Evolutionary conservation across 805 yeast species (phyloP).

Genomic region (Ogataea polymorpha): DNA sequence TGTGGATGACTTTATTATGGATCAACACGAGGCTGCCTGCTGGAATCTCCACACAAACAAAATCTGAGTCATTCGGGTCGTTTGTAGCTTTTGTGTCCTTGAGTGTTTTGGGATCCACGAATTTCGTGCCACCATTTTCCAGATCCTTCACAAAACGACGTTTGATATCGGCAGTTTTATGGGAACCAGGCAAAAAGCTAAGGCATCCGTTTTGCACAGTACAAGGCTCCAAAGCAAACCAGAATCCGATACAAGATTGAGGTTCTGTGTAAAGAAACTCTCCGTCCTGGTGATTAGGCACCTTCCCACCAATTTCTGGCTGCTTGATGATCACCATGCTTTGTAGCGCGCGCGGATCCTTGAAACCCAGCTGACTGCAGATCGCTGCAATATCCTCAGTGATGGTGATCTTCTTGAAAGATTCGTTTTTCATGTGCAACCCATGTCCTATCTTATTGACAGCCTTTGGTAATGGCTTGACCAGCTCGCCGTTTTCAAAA

Average conservation of each 20-base stretch:
- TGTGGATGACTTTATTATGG: conserved; percentile 68
- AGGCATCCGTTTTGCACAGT: conserved; percentile 65
- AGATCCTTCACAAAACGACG: conserved; percentile 61
- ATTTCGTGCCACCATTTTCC: conserved; percentile 55
- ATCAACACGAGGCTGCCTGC: conserved; percentile 73
- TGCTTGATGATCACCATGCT: conserved; percentile 80
- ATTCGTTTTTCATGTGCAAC: conserved; percentile 53
- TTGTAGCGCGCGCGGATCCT: conserved; percentile 71
- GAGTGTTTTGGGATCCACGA: conserved; percentile 33
- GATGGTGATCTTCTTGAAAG: conserved; percentile 51
- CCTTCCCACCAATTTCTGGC: conserved; percentile 68
- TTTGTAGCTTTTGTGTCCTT: conserved; percentile 23
- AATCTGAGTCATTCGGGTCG: conserved; percentile 38
- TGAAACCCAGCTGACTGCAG: conserved; percentile 48
- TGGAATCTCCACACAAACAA: conserved; percentile 54
- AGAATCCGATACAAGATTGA: conserved; percentile 68
- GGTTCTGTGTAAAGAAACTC: conserved; percentile 72
- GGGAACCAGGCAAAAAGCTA: conserved; percentile 68
- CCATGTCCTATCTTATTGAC: conserved; percentile 82
- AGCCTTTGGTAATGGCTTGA: conserved; percentile 50
- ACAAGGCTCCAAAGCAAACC: conserved; percentile 81
- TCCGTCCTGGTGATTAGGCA: conserved; percentile 77
- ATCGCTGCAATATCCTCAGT: conserved; percentile 47
- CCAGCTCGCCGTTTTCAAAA: conserved; percentile 48
- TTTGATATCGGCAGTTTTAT: conserved; percentile 50